These are phyloP conservation scores for Stephanocyclus meneghinianus DNA, from an alignment of 352 stramenopile species.

Conservation along the genomic window DNA sequence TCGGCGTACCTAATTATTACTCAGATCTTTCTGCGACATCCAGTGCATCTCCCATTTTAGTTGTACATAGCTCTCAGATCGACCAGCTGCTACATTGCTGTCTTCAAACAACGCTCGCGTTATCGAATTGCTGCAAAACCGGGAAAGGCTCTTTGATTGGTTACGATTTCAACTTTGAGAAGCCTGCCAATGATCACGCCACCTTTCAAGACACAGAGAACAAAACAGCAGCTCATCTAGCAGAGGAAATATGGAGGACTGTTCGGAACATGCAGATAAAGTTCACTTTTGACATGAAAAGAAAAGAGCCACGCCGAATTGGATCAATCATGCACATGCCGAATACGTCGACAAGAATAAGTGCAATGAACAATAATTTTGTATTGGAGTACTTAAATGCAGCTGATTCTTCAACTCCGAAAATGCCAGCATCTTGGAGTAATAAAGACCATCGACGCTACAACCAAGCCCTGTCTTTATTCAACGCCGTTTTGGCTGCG, in stretches of 20 bases:
- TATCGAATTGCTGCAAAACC: conserved; percentile 30
- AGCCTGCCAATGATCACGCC: background rate
- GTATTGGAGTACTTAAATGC: background rate
- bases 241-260: conserved; percentile 42
- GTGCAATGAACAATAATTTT: background rate
- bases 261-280: conserved; percentile 34
- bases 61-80: conserved; percentile 42
- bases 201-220: background rate
- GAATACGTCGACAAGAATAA: background rate
- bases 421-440: conserved; percentile 17
- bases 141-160: conserved; percentile 33
- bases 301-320: background rate
- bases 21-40: background rate
- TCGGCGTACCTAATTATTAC: conserved; percentile 37
- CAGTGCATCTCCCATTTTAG: conserved; percentile 1
- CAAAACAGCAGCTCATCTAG: conserved; percentile 34
- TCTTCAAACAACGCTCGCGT: conserved; percentile 17
- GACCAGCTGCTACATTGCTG: conserved; percentile 38
- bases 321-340: conserved; percentile 1
- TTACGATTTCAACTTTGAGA: conserved; percentile 23
- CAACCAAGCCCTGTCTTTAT: conserved; percentile 36
- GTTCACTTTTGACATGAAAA: conserved; percentile 9
- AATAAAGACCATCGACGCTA: conserved; percentile 47
- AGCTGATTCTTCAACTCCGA: background rate
- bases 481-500: conserved; percentile 35